Base-by-base conservation (phyloP, 2,329 filamentous ascomycete species). In the Colletotrichum higginsianum region DNA sequence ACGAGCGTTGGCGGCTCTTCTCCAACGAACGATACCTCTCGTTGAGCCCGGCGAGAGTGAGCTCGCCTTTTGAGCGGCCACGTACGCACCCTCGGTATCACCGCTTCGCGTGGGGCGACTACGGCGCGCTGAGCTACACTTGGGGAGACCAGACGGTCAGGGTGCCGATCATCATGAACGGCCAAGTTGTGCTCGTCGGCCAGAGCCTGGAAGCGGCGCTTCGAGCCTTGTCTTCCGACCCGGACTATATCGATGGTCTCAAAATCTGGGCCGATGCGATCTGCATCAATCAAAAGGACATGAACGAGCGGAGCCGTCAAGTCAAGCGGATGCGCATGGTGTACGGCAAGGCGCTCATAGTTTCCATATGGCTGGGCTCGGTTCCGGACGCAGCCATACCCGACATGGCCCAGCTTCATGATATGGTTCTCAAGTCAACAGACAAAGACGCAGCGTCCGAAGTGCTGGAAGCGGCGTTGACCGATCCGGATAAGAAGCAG, bases 201-300 rank as follows among this genome's bases (percentile, higher is more conserved):
- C 62, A 61, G 30, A 70, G 47, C 23, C 46, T 70, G 12, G 67
- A 70, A 30, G 55, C 50, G 7, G 67, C 67, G 16, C 55, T 70
- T 26, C 64, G 67, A 8, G 67, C 63, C 23, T 50, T 70, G 46
- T 55, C 67, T 15, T 65, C 66, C 2, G 66, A 68, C 16, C 52
- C 50, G 13, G 66, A 68, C 4, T 68, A 68, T 16, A 35, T 68
- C 21, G 66, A 64, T 6, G 66, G 66, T 21, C 38, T 68, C 3
- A 65, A 65, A 6, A 65, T 65, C 7, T 76, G 75, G 75, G 73
- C 69, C 8, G 75, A 76, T 66, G 75, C 74, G 15, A 66, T 76
- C 23, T 76, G 75, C 47, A 75, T 76, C 65, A 75, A 76, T 13
- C 74, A 76, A 35, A 65, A 70, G 11, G 70, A 75, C 55, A 13